Percentiles rank a stretch among this genome's conserved stretches.
phyloP scores from a whole-genome alignment of 2,329 filamentous ascomycete genomes.

The Neofusicoccum parvum region DNA sequence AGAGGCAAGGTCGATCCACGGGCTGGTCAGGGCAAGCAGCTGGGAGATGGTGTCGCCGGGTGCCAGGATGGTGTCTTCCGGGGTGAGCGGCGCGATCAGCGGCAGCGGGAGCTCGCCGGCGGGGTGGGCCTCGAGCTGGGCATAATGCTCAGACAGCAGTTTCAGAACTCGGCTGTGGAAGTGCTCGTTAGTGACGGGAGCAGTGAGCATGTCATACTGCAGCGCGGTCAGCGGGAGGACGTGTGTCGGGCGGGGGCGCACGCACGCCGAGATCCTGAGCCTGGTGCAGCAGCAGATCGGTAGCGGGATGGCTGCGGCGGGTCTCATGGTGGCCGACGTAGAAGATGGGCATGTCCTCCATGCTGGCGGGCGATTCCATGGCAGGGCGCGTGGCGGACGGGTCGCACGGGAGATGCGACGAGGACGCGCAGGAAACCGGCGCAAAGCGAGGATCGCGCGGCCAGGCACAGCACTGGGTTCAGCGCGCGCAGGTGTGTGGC shows the following conservation, averaged over 20 bases:
- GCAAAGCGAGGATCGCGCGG: not conserved
- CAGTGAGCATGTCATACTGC: constrained; percentile 78
- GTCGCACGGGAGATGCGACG: not conserved
- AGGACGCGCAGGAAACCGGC: not conserved
- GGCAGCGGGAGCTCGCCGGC: constrained; percentile 46
- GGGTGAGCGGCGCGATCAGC: constrained; percentile 66
- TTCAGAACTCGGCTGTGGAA: constrained; percentile 71
- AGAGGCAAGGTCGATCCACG: constrained; percentile 91
- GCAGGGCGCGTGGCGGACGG: not conserved
- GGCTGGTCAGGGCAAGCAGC: constrained; percentile 76
- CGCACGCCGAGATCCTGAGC: constrained; percentile 71
- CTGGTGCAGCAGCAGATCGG: constrained; percentile 65
- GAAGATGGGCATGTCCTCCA: constrained; percentile 54
- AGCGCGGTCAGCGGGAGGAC: not conserved
- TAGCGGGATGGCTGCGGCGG: constrained; percentile 60
- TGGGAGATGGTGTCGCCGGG: constrained; percentile 71
- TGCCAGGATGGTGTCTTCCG: constrained; percentile 75
- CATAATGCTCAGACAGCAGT: constrained; percentile 60
- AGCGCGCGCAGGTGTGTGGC: not conserved
- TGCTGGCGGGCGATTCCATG: constrained; percentile 8
- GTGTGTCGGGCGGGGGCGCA: not conserved
- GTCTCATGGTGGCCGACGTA: constrained; percentile 77
- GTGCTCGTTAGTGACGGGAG: constrained; percentile 72
- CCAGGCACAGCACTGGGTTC: not conserved
- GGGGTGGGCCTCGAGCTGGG: constrained; percentile 46